Conservation (phyloP, 768 basidiomycete genomes). For the Lactarius tabidus region DNA sequence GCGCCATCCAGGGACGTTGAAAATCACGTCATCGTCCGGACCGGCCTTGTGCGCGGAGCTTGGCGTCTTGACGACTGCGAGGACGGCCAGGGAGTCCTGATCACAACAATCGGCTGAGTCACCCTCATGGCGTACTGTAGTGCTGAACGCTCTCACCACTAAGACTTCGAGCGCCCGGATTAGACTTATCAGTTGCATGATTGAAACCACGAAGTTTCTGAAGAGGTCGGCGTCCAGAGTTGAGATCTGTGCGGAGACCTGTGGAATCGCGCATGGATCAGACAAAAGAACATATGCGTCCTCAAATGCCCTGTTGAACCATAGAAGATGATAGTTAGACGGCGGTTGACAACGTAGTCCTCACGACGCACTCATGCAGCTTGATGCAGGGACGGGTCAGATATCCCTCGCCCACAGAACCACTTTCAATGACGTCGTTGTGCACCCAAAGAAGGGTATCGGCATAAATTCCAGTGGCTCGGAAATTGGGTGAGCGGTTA, state of each 20-base stretch:
- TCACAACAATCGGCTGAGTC: neutral
- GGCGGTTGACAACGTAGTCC: neutral
- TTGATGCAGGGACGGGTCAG: neutral
- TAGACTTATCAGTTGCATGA: constrained; percentile 11
- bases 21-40: constrained; percentile 16
- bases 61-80: neutral
- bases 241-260: neutral
- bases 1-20: constrained; percentile 19
- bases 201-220: constrained; percentile 7
- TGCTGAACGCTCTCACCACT: neutral
- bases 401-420: neutral
- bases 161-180: constrained; percentile 9
- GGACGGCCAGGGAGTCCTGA: constrained; percentile 1
- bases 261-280: constrained; percentile 5
- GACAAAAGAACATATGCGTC: constrained; percentile 11
- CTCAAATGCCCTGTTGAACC: constrained; percentile 2
- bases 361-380: constrained; percentile 8
- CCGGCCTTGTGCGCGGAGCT: neutral
- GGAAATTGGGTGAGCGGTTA: neutral
- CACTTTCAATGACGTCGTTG: constrained; percentile 5
- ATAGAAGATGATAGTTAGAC: no score
- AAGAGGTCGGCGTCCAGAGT: constrained; percentile 13
- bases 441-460: constrained; percentile 14
- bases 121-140: no score
- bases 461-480: constrained; percentile 4